phyloP scores from a whole-genome alignment of 2,329 filamentous ascomycete species.

The Aspergillus thermomutatus region DNA sequence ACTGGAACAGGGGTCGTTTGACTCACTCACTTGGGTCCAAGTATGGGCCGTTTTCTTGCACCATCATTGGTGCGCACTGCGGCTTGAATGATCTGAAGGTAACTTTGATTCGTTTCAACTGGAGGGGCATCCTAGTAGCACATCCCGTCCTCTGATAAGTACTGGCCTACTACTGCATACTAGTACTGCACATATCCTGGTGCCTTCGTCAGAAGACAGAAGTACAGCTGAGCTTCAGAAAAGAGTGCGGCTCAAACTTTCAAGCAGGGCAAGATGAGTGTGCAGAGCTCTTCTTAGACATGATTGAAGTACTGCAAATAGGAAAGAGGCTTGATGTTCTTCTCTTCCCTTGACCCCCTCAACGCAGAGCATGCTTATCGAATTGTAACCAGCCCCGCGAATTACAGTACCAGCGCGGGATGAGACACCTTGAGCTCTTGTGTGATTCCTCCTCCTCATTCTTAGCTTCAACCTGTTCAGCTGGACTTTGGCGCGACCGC shows the following conservation, averaged over 20 bases:
- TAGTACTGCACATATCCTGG: background rate
- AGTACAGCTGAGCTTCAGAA: background rate
- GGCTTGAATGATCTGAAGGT: background rate
- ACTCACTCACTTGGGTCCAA: background rate
- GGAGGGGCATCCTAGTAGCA: background rate
- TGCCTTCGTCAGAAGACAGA: background rate
- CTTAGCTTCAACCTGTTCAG: background rate
- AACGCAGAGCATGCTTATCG: background rate
- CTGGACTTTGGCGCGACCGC: background rate
- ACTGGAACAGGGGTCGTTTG: background rate
- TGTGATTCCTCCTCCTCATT: background rate
- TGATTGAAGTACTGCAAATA: background rate
- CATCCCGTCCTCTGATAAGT: too few relatives aligned
- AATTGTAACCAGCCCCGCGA: background rate
- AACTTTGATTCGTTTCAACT: background rate
- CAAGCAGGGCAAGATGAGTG: background rate
- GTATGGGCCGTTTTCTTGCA: background rate
- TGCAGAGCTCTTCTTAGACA: background rate
- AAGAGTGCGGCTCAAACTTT: background rate
- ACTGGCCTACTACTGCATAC: background rate
- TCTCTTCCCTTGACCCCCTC: background rate
- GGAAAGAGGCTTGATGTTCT: background rate
- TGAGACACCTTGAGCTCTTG: background rate
- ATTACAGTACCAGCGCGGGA: background rate
- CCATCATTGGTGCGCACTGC: background rate